Base-by-base conservation (phyloP, 148 eudicot genomes). In the Diospyros kaki region DNA sequence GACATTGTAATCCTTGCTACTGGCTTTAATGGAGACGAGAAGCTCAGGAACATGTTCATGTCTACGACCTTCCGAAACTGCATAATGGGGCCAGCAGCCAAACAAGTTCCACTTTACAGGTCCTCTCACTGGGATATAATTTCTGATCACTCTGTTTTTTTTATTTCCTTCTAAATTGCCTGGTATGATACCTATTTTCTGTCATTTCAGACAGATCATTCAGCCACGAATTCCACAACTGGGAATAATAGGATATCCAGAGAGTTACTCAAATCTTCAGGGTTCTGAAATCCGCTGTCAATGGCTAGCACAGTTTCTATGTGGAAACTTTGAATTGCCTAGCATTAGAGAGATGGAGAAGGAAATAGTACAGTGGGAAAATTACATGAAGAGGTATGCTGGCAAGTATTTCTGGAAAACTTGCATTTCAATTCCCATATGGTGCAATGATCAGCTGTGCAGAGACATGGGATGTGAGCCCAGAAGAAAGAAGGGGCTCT, bases 1-100 rank as follows among this genome's bases (percentile, higher is more conserved):
- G 87, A 87, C 54, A n/a, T 84, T 56, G 80, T 87, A 18, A 81
- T 87, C 18, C 69, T 84, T 44, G 88, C 88, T 9, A 84, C 90
- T 40, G 90, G 90, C 0, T 84, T 74, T 71, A 84, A 79, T 64
- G 81, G 86, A 5, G 88, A 75, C 45, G 72, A 71, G 0, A 87
- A 87, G 78, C 81, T 87, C 52, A 81, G 79, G 54, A 62, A 69
- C 41, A 75, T 87, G 4, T 87, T 87, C 58, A 66, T 7, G 6
- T 83, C 84, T 28, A 55, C 69, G 1, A 61, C 58, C 38, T 77
- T 82, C 73, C 80, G 81, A 13, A 75, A 79, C 1, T 51, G n/a
- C 66, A 76, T 87, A 18, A 58, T 70, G 58, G 83, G 84, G 11
- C 74, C 83, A 9, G 45, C 81, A 4, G 9, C 59, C 12, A 28